A percentile compares a stretch with the other conserved stretches of the same genome.
These are phyloP conservation scores for Marasmius fiardii DNA, from an alignment of 1,284 basidiomycete species.

Conservation along the genomic window DNA sequence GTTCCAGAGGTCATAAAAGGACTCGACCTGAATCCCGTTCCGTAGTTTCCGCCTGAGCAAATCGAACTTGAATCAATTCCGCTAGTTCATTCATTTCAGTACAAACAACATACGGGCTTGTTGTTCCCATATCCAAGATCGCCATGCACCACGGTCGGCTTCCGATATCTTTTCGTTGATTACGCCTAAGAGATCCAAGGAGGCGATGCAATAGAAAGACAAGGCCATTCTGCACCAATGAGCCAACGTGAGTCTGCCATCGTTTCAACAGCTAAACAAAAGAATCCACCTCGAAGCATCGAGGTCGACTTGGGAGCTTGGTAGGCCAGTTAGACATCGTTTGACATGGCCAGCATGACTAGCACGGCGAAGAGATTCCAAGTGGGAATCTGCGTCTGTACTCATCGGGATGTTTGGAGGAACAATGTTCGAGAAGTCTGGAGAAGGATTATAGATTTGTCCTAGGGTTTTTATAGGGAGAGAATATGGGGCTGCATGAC, in stretches of 20 bases:
- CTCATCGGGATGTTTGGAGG: not conserved
- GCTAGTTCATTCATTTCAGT: no score
- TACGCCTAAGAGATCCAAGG: conserved; percentile 68
- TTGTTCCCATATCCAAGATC: conserved; percentile 86
- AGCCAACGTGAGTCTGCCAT: not conserved
- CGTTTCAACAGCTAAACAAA: not conserved
- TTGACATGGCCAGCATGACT: conserved; percentile 53
- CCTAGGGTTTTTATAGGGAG: conserved; percentile 18
- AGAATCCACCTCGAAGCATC: conserved; percentile 51
- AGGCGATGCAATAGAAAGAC: conserved; percentile 82
- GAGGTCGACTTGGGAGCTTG: conserved; percentile 49
- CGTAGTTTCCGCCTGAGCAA: conserved; percentile 44
- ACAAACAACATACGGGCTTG: conserved; percentile 68
- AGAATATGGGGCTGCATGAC: conserved; percentile 13
- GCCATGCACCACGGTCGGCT: conserved; percentile 61
- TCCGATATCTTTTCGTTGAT: conserved; percentile 46
- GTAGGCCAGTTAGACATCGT: conserved; percentile 55
- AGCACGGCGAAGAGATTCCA: conserved; percentile 34
- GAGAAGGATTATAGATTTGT: not conserved
- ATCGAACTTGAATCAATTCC: no score
- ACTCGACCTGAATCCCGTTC: conserved; percentile 77
- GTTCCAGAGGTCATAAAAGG: conserved; percentile 49
- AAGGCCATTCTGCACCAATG: conserved; percentile 60
- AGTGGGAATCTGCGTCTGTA: conserved; percentile 16
- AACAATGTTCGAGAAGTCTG: not conserved